A percentile compares a stretch with the other conserved stretches of the same genome.
Evolutionary conservation across 495 filamentous ascomycete genomes (phyloP).

Genomic region (Lepraria neglecta): DNA sequence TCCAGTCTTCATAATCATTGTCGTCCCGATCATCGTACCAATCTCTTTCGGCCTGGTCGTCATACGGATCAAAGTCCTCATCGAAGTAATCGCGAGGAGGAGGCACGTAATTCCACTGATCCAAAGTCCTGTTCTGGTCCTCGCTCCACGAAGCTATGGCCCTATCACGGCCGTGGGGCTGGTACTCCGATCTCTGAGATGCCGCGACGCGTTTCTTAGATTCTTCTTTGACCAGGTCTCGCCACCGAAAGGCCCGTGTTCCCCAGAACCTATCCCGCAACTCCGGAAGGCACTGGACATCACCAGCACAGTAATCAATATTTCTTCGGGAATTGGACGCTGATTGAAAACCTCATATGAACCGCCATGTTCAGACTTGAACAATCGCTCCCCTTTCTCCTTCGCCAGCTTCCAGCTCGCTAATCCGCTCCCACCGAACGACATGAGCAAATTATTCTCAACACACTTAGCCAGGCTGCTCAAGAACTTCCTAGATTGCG

Average conservation of each 20-base stretch:
- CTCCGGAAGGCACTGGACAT: neutral
- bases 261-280: neutral
- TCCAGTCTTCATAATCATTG: constrained; percentile 2
- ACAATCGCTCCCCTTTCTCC: constrained; percentile 36
- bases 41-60: neutral
- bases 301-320: neutral
- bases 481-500: constrained; percentile 21
- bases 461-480: constrained; percentile 42
- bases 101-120: constrained; percentile 1
- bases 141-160: neutral
- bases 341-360: constrained; percentile 45
- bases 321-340: neutral
- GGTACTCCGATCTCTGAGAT: neutral
- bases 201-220: neutral
- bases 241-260: neutral
- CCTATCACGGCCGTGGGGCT: neutral
- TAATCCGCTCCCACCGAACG: constrained; percentile 10
- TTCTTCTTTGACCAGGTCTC: neutral
- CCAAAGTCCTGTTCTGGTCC: constrained; percentile 1
- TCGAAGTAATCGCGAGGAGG: neutral
- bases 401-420: constrained; percentile 39
- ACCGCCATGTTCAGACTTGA: constrained; percentile 39
- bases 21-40: neutral
- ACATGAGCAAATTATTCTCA: constrained; percentile 31
- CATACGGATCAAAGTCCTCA: neutral